phyloP scores from a whole-genome alignment of 495 filamentous ascomycete species.

The Platismatia glauca region DNA sequence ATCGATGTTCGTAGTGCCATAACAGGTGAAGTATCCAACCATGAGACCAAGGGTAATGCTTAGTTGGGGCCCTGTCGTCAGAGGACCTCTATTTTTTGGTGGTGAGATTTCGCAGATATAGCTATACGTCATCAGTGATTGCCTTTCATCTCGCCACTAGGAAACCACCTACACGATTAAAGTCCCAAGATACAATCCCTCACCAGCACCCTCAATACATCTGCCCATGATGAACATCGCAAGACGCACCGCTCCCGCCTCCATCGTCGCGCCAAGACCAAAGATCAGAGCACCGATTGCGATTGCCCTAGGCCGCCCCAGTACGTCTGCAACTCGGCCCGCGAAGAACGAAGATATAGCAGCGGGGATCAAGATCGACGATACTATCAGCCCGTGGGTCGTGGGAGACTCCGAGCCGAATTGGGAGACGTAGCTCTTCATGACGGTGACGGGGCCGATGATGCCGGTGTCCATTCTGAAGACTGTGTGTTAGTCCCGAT shows the following conservation, averaged over 20 bases:
- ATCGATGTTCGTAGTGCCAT: neutral
- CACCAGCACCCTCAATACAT: neutral
- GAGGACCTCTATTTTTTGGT: neutral
- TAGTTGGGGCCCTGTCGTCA: neutral
- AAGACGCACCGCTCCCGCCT: neutral
- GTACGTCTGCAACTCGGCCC: constrained; percentile 49
- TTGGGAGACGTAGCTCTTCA: constrained; percentile 42
- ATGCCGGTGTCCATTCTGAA: constrained; percentile 49
- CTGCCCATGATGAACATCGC: neutral
- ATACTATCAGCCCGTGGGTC: constrained; percentile 36
- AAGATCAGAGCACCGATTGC: neutral
- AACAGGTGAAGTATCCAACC: neutral
- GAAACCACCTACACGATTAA: neutral
- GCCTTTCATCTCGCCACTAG: neutral
- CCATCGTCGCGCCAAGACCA: neutral
- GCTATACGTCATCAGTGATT: neutral
- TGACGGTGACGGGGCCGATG: constrained; percentile 54
- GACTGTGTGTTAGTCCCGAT: neutral
- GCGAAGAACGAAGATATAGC: constrained; percentile 53
- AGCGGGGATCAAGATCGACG: constrained; percentile 53
- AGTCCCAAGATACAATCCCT: neutral
- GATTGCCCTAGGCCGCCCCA: constrained; percentile 36
- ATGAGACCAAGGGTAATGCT: neutral
- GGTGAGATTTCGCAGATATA: neutral
- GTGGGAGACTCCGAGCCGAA: constrained; percentile 42